Conservation (phyloP, 345 rosid species). For the Cardiospermum halicacabum region DNA sequence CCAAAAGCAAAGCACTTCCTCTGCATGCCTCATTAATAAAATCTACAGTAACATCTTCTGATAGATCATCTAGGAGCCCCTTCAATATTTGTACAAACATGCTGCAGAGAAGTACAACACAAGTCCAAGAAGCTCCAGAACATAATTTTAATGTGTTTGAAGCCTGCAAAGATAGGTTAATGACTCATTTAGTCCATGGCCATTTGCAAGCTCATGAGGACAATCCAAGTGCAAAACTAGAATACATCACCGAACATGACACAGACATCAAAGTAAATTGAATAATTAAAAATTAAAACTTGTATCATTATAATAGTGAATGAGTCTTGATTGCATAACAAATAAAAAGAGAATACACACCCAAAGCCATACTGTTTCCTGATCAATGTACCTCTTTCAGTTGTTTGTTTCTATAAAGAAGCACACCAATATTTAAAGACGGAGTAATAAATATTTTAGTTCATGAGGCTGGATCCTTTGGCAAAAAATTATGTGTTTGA, state of each 20-base stretch:
- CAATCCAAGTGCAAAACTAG: not conserved
- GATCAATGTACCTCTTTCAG: conserved; percentile 58
- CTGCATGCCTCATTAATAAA: conserved; percentile 53
- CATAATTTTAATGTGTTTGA: conserved; percentile 63
- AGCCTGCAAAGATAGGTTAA: conserved; percentile 50
- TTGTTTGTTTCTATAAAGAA: conserved; percentile 60
- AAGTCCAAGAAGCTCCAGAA: conserved; percentile 73
- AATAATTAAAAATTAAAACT: not conserved
- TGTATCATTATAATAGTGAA: not conserved
- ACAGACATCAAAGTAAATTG: not conserved
- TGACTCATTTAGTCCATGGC: not conserved
- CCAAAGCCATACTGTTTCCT: conserved; percentile 2
- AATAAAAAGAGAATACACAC: conserved; percentile 1
- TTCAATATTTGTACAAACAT: conserved; percentile 29
- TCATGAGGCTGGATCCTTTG: conserved; percentile 62
- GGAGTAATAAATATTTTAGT: conserved; percentile 50
- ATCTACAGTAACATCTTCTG: conserved; percentile 49
- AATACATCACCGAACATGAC: not conserved
- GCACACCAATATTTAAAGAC: conserved; percentile 62
- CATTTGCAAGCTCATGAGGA: not conserved
- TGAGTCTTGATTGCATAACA: not conserved
- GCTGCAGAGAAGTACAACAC: conserved; percentile 45
- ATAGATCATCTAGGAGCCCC: conserved; percentile 27
- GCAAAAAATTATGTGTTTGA: conserved; percentile 48
- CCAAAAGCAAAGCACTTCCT: conserved; percentile 66